Conservation (phyloP, 257 asterid genomes). For the Solanum megistacrolobum region DNA sequence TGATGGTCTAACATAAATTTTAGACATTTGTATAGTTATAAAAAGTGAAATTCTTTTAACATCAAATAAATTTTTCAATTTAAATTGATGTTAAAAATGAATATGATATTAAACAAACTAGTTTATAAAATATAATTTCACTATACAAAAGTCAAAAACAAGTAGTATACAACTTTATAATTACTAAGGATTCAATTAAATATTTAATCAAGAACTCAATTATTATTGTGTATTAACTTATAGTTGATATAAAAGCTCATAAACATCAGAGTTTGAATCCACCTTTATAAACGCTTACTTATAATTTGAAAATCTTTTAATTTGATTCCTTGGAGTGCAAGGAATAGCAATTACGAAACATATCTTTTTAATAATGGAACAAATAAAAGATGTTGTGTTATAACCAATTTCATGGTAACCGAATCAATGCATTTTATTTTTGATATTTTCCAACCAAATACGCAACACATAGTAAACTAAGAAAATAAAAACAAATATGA, state of each 20-base stretch:
- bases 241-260: not conserved
- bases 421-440: not conserved
- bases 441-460: not conserved
- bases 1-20: not conserved
- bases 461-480: not conserved
- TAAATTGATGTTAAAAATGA: not conserved
- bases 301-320: not conserved
- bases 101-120: not conserved
- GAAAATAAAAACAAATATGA: not conserved
- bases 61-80: not conserved
- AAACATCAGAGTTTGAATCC: not conserved
- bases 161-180: not conserved
- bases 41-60: not conserved
- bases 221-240: not conserved
- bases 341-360: not conserved
- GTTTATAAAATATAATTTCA: not conserved
- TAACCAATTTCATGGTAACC: not conserved
- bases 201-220: not conserved
- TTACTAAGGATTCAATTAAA: not conserved
- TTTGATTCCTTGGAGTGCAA: not conserved
- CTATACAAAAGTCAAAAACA: not conserved
- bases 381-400: not conserved
- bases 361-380: not conserved
- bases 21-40: not conserved
- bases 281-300: not conserved